These are phyloP conservation scores for Rhodocollybia butyracea DNA, from an alignment of 768 basidiomycete genomes.

Conservation along the genomic window DNA sequence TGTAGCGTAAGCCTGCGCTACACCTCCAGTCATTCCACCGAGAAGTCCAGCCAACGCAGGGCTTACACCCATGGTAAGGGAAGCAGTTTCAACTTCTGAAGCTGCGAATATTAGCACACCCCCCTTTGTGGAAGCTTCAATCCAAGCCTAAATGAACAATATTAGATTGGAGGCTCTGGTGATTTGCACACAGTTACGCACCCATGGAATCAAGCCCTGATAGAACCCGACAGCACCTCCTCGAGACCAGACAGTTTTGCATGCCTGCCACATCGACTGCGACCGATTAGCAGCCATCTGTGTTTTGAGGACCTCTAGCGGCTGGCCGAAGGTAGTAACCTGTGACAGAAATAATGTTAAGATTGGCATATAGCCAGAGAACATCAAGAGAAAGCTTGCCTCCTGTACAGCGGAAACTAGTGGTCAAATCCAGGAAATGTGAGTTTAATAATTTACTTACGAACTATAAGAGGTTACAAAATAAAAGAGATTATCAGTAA, in stretches of 20 bases:
- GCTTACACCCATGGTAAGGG: conserved; percentile 63
- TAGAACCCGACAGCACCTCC: conserved; percentile 91
- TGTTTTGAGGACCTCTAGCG: conserved; percentile 96
- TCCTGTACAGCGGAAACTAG: conserved; percentile 47
- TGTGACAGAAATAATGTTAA: conserved; percentile 28
- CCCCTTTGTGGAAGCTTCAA: conserved; percentile 98
- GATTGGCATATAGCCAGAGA: neutral
- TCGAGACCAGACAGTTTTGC: conserved; percentile 84
- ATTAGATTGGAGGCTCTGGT: conserved; percentile 7
- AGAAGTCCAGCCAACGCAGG: conserved; percentile 84
- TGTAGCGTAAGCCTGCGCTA: conserved; percentile 98
- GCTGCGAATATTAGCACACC: conserved; percentile 95
- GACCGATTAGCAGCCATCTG: conserved; percentile 98
- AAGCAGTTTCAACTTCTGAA: conserved; percentile 83
- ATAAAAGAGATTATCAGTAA: neutral
- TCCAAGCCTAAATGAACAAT: conserved; percentile 75
- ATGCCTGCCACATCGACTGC: conserved; percentile 86
- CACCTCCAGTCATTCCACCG: conserved; percentile 96
- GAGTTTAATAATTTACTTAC: conserved; percentile 34
- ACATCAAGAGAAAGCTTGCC: conserved; percentile 44
- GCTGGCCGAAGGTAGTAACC: conserved; percentile 98
- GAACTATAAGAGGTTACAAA: conserved; percentile 35
- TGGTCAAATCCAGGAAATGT: conserved; percentile 2
- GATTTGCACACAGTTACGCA: conserved; percentile 29
- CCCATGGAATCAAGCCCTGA: conserved; percentile 99